phyloP scores from a whole-genome alignment of 192 early-diverging fungal species.

The Neocallimastix lanati region DNA sequence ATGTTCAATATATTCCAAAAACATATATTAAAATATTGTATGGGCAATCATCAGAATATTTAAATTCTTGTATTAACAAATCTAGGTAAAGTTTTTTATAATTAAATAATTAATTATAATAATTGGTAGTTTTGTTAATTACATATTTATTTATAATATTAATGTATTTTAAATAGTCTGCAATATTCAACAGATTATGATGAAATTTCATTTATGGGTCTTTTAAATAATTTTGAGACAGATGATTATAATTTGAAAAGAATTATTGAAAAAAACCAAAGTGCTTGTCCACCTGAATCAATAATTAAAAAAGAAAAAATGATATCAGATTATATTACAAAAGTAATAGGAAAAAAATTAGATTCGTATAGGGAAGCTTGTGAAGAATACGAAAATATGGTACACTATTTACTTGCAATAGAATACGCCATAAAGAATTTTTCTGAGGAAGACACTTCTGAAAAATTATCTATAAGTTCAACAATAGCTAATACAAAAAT shows the following conservation, averaged over 20 bases:
- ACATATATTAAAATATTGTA: not conserved
- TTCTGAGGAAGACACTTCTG: not conserved
- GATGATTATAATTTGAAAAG: not conserved
- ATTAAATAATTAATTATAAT: no score
- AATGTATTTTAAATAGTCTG: not conserved
- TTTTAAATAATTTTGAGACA: not conserved
- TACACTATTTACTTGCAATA: not conserved
- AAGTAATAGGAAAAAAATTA: not conserved
- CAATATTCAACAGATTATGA: not conserved
- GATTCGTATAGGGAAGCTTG: not conserved
- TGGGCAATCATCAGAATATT: not conserved
- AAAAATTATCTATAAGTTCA: not conserved
- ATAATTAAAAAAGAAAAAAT: not conserved
- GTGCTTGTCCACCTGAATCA: not conserved
- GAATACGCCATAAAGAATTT: not conserved
- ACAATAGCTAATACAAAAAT: not conserved
- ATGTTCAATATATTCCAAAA: not conserved
- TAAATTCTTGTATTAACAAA: not conserved
- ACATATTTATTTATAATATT: no score
- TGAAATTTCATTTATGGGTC: not conserved
- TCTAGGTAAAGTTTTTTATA: not conserved
- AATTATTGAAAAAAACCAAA: not conserved
- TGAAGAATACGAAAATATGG: not conserved
- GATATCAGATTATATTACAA: not conserved
- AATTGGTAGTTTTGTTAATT: no score